These are phyloP conservation scores for Trichoderma pleuroti DNA, from an alignment of 2,329 filamentous ascomycete species.

Conservation along the genomic window DNA sequence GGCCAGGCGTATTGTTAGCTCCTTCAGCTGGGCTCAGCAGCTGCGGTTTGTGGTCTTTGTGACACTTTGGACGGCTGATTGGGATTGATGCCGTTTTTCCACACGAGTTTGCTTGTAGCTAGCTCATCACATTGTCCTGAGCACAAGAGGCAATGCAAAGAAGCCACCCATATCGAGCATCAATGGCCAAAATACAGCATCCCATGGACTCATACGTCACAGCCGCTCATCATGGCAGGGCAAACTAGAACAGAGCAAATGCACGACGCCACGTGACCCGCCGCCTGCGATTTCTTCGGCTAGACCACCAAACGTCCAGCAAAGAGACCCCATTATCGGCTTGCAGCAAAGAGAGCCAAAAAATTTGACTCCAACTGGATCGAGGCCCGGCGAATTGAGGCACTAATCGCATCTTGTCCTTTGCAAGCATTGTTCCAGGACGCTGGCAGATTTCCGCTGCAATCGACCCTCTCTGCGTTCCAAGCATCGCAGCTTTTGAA, in stretches of 20 bases:
- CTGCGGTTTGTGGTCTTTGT: neutral
- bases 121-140: neutral
- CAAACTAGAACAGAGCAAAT: neutral
- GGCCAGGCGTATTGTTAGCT: neutral
- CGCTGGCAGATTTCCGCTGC: neutral
- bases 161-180: neutral
- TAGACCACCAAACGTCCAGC: constrained; percentile 13
- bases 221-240: neutral
- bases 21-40: neutral
- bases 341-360: constrained; percentile 15
- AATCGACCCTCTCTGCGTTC: neutral
- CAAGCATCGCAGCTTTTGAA: neutral
- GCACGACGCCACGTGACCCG: constrained; percentile 16
- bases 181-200: neutral
- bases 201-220: neutral
- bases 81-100: neutral
- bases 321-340: constrained; percentile 1
- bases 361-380: constrained; percentile 20
- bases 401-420: neutral
- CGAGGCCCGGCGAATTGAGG: constrained; percentile 12
- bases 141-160: neutral
- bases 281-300: constrained; percentile 18
- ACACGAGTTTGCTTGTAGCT: neutral
- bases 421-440: neutral
- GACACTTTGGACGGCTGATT: neutral